Percentiles rank a stretch among this genome's conserved stretches.
phyloP scores from a whole-genome alignment of 2,329 filamentous ascomycete genomes.

The Penicillium sp. region DNA sequence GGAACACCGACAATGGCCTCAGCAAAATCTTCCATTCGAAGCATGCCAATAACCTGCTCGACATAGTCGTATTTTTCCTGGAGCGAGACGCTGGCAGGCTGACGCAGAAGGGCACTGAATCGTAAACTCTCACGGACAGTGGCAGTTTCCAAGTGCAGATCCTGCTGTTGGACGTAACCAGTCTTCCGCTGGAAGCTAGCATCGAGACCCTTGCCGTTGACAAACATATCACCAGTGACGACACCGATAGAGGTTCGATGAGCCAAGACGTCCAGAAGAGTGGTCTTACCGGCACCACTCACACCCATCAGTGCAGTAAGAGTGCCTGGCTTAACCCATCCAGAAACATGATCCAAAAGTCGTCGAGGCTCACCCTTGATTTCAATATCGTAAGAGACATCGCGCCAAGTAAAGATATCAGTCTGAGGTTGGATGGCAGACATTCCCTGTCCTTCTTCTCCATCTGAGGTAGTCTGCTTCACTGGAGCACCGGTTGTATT shows the following conservation, averaged over 20 bases:
- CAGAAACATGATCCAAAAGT: constrained; percentile 52
- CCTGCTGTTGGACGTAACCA: constrained; percentile 70
- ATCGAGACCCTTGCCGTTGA: constrained; percentile 62
- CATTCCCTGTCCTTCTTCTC: constrained; percentile 15
- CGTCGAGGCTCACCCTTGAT: constrained; percentile 29
- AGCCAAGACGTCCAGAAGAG: constrained; percentile 60
- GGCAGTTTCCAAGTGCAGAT: constrained; percentile 77
- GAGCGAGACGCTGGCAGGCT: constrained; percentile 69
- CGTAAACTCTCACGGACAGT: constrained; percentile 84
- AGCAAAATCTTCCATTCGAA: constrained; percentile 88
- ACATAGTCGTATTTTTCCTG: constrained; percentile 81
- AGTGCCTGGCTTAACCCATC: constrained; percentile 58
- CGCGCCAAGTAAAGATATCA: constrained; percentile 48
- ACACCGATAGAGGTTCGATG: constrained; percentile 63
- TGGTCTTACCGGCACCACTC: constrained; percentile 64
- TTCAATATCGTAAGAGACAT: constrained; percentile 73
- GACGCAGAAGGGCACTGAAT: constrained; percentile 83
- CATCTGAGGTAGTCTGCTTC: neutral
- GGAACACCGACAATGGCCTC: constrained; percentile 85
- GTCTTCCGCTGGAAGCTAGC: constrained; percentile 65
- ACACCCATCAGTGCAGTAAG: constrained; percentile 64
- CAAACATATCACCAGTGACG: constrained; percentile 66
- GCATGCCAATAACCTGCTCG: constrained; percentile 76
- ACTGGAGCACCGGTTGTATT: neutral
- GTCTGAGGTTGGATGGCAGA: constrained; percentile 14